Base-by-base conservation (phyloP, 1,139 yeast species). In the Yamadazyma spencermartinsiae region DNA sequence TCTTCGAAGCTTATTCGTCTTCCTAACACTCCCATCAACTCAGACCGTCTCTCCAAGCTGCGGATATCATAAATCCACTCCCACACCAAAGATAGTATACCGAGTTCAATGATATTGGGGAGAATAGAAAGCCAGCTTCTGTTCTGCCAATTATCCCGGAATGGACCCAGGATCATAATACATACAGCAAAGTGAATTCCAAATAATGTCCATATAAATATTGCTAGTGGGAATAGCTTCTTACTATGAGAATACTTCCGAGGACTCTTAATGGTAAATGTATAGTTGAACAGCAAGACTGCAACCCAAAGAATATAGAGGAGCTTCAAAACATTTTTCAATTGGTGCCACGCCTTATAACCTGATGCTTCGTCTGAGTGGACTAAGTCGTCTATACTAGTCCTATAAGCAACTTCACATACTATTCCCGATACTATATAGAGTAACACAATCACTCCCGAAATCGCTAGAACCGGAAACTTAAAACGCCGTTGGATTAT, bases 1-100 rank as follows among this genome's bases (percentile, higher is more conserved):
- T 69, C 75, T 33, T 67, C 74, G 14, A 60, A 43, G 42, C 71
- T 64, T 31, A 72, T 63, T 40, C 72, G 52, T 51, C 80, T 63
- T 2, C 81, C 81, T 33, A 76, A 55, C 11, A 76, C 72, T 1
- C 76, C 76, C 54, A 62, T 62, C 33, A 72, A 56, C 43, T 76
- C 80, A 28, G 56, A 54, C 26, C 66, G 54, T 43, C 66, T 61
- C 42, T 74, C 79, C 33, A 74, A 50, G 16, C 64, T 55, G 39
- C 67, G 55, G 18, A 74, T 72, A 37, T 69, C 67, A 44, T 59
- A 67, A 6, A 74, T 50, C 81, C 80, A 76, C 54, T 76, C 80
- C 80, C 80, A 76, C 1, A 72, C 56, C 1, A 66, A 60, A 2
- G 76, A 64, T 12, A 72, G 53, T 10, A 70, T 46, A 20, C 68